These are phyloP conservation scores for Fusarium ramigenum DNA, from an alignment of 2,329 filamentous ascomycete species.

Conservation along the genomic window DNA sequence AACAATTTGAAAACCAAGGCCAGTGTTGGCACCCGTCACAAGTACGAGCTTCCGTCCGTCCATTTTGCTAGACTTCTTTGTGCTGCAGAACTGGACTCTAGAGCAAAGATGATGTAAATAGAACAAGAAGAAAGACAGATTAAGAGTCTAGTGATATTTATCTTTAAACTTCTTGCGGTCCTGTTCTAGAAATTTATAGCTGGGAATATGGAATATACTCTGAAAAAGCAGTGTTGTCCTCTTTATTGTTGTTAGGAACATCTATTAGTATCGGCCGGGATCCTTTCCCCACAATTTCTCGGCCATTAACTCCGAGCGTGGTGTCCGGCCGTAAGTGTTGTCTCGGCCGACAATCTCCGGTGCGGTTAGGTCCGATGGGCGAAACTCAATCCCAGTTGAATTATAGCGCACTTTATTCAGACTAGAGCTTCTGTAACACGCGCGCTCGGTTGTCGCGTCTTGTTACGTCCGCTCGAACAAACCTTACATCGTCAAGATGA, in stretches of 20 bases:
- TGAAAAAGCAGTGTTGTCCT: not conserved
- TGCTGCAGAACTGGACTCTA: accelerated
- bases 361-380: slow-evolving; percentile 45
- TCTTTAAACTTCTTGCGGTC: accelerated
- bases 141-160: no score
- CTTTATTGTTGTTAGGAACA: not conserved
- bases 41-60: not conserved
- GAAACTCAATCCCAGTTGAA: accelerated
- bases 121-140: not conserved
- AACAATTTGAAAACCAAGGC: not conserved
- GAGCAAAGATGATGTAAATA: not conserved
- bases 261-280: accelerated
- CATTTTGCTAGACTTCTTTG: not conserved
- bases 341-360: not conserved
- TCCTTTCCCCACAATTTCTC: not conserved
- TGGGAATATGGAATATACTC: accelerated
- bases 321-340: not conserved
- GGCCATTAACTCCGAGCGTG: not conserved
- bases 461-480: no score
- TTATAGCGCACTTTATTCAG: accelerated
- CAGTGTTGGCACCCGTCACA: not conserved
- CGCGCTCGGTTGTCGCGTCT: no score
- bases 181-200: accelerated
- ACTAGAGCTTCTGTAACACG: not conserved
- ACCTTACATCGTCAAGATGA: no score